Conservation (phyloP, 73 alveolate genomes). For the Paramecium caudatum region DNA sequence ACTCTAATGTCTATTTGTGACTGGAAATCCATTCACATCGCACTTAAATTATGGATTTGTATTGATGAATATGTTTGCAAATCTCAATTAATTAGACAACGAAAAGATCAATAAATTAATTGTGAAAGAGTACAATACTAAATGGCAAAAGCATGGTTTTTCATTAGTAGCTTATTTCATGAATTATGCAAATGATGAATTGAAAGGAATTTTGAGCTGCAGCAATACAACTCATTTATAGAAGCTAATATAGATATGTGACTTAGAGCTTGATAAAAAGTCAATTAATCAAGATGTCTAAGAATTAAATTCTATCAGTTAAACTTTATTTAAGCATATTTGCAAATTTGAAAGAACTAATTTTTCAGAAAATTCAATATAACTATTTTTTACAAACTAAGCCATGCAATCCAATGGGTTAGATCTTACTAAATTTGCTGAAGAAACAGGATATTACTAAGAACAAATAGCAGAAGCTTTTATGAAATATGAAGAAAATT, state of each 20-base stretch:
- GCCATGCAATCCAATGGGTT: neutral
- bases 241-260: neutral
- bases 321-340: neutral
- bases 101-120: neutral
- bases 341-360: slow-evolving; percentile 33
- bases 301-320: neutral
- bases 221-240: neutral
- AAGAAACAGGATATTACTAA: neutral
- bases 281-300: neutral
- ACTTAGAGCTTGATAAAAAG: neutral
- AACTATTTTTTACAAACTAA: neutral
- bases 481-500: neutral
- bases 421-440: slow-evolving; percentile 17
- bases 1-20: neutral
- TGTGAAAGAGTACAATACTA: neutral
- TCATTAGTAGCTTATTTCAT: neutral
- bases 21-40: slow-evolving; percentile 11
- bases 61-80: neutral
- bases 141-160: slow-evolving; percentile 8
- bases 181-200: neutral
- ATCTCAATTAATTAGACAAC: neutral
- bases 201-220: neutral
- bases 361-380: neutral
- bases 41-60: slow-evolving; percentile 14
- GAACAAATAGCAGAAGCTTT: neutral